phyloP scores from a whole-genome alignment of 805 yeast species.

The Starmera dryadoides region DNA sequence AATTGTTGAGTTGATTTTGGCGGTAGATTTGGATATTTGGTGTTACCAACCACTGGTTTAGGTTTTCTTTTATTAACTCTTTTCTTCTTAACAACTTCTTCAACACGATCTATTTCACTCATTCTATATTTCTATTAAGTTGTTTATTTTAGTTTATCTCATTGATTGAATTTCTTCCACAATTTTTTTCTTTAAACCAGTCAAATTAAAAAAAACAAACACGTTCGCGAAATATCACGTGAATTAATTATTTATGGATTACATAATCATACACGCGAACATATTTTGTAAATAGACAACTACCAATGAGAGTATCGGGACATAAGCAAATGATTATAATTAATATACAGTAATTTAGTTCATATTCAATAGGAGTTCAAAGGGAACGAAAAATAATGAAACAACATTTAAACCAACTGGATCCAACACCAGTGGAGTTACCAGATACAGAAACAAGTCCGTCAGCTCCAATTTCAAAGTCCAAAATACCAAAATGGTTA shows the following conservation, averaged over 20 bases:
- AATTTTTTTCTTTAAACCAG: no score
- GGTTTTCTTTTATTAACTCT: neutral
- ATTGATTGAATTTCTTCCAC: no score
- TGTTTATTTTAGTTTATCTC: no score
- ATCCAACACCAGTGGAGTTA: neutral
- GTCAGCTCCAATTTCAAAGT: neutral
- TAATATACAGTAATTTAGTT: no score
- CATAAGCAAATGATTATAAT: no score
- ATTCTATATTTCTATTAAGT: no score
- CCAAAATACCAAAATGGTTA: neutral
- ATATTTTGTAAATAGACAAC: neutral
- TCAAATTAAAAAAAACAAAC: no score
- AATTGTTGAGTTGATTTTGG: constrained; percentile 22
- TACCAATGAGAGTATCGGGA: neutral
- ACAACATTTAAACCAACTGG: neutral
- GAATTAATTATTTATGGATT: no score
- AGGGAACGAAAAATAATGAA: no score
- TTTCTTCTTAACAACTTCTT: neutral
- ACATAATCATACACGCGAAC: no score
- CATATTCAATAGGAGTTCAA: no score
- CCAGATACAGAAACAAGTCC: neutral
- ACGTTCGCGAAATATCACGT: no score
- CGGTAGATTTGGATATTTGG: constrained; percentile 22
- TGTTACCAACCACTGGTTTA: neutral
- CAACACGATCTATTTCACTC: neutral